Evolutionary conservation across 306 rosid genomes (phyloP).

Genomic region (Casuarina glauca): DNA sequence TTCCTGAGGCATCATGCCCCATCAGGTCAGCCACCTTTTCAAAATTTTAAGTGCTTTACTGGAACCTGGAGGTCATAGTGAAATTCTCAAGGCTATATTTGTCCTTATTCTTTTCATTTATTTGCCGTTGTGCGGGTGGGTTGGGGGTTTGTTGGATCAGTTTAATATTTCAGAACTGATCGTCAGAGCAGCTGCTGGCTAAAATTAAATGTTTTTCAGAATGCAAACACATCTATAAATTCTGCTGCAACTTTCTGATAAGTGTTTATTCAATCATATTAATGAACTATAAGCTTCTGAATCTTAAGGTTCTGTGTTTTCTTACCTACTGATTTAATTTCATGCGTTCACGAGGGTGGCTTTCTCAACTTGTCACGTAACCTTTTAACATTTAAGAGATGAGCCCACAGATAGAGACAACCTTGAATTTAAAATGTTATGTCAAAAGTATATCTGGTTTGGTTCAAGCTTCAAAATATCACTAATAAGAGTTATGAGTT

Average conservation of each 20-base stretch:
- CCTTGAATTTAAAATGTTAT: background rate
- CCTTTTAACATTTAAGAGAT: background rate
- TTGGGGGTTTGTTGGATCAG: background rate
- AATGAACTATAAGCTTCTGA: background rate
- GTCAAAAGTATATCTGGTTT: background rate
- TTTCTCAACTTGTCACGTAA: background rate
- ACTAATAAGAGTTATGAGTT: background rate
- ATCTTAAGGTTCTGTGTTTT: background rate
- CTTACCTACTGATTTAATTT: background rate
- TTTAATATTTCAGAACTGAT: background rate
- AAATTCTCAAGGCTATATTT: conserved; percentile 4
- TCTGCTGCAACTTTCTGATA: background rate
- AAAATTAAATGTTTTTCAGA: background rate
- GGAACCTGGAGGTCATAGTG: conserved; percentile 9
- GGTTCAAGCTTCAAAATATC: background rate
- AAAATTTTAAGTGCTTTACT: conserved; percentile 1
- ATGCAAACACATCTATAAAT: background rate
- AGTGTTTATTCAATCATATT: background rate
- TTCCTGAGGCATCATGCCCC: conserved; percentile 58
- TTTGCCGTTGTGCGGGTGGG: background rate
- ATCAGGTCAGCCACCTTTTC: conserved; percentile 54
- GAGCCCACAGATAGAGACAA: background rate
- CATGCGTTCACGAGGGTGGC: background rate
- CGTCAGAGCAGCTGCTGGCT: conserved; percentile 1
- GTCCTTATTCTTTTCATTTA: background rate